A percentile compares a stretch with the other conserved stretches of the same genome.
Evolutionary conservation across 1,139 yeast genomes (phyloP).

Genomic region (Geotrichum phurueaensis): DNA sequence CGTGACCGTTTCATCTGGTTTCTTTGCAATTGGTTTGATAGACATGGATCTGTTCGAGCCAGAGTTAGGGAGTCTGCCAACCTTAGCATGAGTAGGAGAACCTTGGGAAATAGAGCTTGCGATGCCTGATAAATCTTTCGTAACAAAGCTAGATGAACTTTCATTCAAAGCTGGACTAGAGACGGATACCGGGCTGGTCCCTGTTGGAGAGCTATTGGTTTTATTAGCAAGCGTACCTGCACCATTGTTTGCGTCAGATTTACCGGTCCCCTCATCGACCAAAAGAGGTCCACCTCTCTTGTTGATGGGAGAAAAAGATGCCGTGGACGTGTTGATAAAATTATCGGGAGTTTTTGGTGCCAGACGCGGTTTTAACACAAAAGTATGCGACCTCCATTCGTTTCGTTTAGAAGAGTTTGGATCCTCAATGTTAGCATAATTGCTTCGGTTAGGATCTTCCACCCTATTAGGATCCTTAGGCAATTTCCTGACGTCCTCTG

Average conservation of each 20-base stretch:
- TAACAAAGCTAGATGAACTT: neutral
- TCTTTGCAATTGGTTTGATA: neutral
- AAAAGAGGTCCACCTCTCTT: neutral
- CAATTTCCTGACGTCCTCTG: neutral
- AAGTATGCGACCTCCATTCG: constrained; percentile 6
- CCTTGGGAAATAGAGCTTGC: neutral
- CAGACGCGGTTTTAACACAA: constrained; percentile 1
- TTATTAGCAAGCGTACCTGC: neutral
- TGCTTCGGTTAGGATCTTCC: neutral
- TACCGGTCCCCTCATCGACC: neutral
- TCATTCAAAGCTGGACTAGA: neutral
- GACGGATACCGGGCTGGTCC: neutral
- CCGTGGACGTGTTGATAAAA: neutral
- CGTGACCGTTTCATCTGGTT: neutral
- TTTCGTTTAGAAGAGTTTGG: neutral
- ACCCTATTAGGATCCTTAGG: neutral
- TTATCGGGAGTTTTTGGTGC: neutral
- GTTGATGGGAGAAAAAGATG: neutral
- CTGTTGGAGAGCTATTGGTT: neutral
- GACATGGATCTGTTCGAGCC: neutral
- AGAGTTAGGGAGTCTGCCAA: neutral
- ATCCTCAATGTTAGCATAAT: neutral
- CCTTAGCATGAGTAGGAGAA: neutral
- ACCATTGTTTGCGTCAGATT: neutral
- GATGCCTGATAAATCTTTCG: neutral